Conservation (phyloP, 805 yeast genomes). For the Candida arabinofermentans region DNA sequence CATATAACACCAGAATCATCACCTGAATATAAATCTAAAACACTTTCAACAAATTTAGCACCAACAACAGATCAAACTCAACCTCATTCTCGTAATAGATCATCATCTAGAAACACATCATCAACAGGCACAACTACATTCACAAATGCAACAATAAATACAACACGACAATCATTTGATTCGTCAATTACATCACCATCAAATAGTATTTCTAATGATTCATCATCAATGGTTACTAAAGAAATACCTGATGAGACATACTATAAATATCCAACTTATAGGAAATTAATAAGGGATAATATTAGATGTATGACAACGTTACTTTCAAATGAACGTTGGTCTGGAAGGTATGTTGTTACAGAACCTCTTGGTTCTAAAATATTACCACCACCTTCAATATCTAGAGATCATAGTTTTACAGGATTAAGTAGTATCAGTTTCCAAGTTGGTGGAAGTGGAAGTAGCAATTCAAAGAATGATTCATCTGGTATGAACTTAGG, state of each 20-base stretch:
- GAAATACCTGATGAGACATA: neutral
- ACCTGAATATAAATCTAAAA: neutral
- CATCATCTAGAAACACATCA: neutral
- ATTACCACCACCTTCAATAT: too few relatives aligned
- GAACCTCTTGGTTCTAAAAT: constrained; percentile 13
- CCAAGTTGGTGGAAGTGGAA: constrained; percentile 1
- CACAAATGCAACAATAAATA: neutral
- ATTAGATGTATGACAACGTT: constrained; percentile 33
- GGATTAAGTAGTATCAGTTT: neutral
- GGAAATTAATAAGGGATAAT: constrained; percentile 29
- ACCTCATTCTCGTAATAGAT: neutral
- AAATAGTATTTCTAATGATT: too few relatives aligned
- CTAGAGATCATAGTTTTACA: neutral
- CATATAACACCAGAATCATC: neutral
- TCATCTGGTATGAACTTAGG: neutral
- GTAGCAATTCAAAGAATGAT: constrained; percentile 1
- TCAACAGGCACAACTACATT: neutral
- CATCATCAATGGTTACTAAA: too few relatives aligned
- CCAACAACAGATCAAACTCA: neutral
- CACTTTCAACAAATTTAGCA: neutral
- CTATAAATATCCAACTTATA: constrained; percentile 16
- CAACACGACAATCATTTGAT: too few relatives aligned
- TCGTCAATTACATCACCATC: too few relatives aligned
- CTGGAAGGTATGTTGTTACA: constrained; percentile 27
- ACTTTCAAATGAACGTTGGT: constrained; percentile 32